Base-by-base conservation (phyloP, 179 eudicot species). In the Beta corolliflora region DNA sequence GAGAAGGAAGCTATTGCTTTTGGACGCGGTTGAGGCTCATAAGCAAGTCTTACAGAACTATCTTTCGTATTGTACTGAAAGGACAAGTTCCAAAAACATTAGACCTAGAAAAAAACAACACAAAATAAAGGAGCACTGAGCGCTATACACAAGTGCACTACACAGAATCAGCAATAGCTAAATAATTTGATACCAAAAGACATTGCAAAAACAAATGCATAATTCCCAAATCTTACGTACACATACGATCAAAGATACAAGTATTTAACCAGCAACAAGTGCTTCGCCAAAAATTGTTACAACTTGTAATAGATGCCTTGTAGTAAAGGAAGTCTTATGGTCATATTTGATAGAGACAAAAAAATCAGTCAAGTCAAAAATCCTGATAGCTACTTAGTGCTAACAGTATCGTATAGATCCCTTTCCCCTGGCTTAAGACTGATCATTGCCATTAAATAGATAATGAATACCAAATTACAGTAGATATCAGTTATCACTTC, bases 11-110 rank as follows among this genome's bases (percentile, higher is more conserved):
- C 89, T 80, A 97, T 83, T 60, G 97, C 91, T 84, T 88, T 93
- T 25, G 99, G 99, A 36, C 93, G 97, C 18, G 99, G 91, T 83
- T 97, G 99, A 78, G 98, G 90, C 87, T 91, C 98, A 85, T 97
- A 97, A 23, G 91, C 99, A 82, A 97, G 99, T 87, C 80, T 94
- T 48, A 97, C 98, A 77, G 99, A 94, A 85, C 99, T 91, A 48
- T 97, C 99, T 87, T 93, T 97, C 52, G 93, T 91, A 84, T 97
- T 97, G 85, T 94, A 97, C 99, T 94, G 89, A 77, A 89, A 88
- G 12, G 44, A 87, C 18, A 79, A 4, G 54, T 75, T 1, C 45
- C 16, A 44, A 52, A 45, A 6, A 63, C 12, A 71, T 81, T 45
- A 75, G 59, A 72, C 21, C 13, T 9, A 55, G 65, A 19, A 25